Base-by-base conservation (phyloP, 345 rosid species). In the Carallia brachiata region DNA sequence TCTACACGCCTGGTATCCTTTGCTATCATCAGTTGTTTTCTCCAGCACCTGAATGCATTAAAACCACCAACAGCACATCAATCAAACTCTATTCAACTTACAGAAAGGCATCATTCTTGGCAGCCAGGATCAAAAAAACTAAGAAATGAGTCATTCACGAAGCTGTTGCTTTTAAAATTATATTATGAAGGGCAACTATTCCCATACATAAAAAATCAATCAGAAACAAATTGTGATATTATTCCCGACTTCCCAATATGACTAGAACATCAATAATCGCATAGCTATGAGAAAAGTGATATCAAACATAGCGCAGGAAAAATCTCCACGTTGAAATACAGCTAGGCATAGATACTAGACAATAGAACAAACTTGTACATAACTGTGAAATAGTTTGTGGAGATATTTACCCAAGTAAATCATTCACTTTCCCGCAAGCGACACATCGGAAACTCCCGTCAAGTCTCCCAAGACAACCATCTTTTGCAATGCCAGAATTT, bases 361-460 rank as follows among this genome's bases (percentile, higher is more conserved):
- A 44, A 12, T 44, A 56, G 60, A 30, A 56, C 16, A 27, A 56
- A 56, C 32, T 19, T 13, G 12, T 18, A 62, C 39, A 62, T 4
- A 47, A 44, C 50, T 44, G 50, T 13, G 3, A 53, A 66, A 60
- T 64, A 70, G 31, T 52, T 57, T 15, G 48, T 34, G 54, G 69
- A 60, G 65, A 44, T 63, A 60, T 64, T 74, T 86, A 96, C 99
- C 92, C 87, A 13, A 96, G 93, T 67, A 96, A 80, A 76, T 96
- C 98, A 77, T 81, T 96, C 67, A 80, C 77, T 84, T 95, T 92
- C 44, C 91, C 82, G 19, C 99, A 95, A 70, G 87, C 79, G 10
- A 79, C 76, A 62, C 99, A 95, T 28, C 63, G 78, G 76, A 92
- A 92, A 78, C 84, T 79, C 70, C 98, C 98, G 62, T 95, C 98